Conservation (phyloP, 768 basidiomycete species). For the Trametopsis cervina region DNA sequence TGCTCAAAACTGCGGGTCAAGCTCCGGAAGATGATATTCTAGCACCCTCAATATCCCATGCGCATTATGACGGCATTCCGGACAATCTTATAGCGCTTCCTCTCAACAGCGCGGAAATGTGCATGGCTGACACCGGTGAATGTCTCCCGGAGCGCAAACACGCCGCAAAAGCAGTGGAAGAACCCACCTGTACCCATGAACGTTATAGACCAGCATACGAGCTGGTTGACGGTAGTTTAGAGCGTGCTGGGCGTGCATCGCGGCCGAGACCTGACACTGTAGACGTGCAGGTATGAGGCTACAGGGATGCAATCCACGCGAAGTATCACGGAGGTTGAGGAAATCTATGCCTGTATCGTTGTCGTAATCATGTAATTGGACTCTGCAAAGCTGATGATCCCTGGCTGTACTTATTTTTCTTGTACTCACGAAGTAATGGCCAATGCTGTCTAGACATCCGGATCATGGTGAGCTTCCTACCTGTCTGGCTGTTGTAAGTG, state of each 20-base stretch:
- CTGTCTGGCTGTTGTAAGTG: too few species aligned
- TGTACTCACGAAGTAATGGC: too few species aligned
- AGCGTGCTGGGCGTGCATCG: constrained; percentile 59
- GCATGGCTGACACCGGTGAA: constrained; percentile 9
- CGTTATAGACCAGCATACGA: constrained; percentile 78
- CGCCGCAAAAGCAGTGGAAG: constrained; percentile 2
- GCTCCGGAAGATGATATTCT: not conserved
- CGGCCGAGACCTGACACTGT: not conserved
- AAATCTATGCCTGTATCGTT: too few species aligned
- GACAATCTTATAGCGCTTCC: constrained; percentile 17
- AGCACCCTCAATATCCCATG: not conserved
- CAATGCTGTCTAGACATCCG: too few species aligned
- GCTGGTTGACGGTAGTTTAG: constrained; percentile 64
- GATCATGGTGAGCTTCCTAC: too few species aligned
- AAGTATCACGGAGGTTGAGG: too few species aligned
- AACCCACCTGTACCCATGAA: constrained; percentile 12
- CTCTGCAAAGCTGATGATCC: too few species aligned
- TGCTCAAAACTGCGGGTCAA: not conserved
- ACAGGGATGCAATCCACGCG: too few species aligned
- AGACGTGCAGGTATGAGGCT: constrained; percentile 1
- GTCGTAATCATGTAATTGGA: too few species aligned
- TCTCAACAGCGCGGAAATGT: constrained; percentile 6
- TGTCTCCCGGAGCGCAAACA: not conserved
- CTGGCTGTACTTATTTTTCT: too few species aligned
- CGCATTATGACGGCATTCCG: constrained; percentile 7